Conservation (phyloP, 2,329 filamentous ascomycete genomes). For the Fonsecaea pugnacius region DNA sequence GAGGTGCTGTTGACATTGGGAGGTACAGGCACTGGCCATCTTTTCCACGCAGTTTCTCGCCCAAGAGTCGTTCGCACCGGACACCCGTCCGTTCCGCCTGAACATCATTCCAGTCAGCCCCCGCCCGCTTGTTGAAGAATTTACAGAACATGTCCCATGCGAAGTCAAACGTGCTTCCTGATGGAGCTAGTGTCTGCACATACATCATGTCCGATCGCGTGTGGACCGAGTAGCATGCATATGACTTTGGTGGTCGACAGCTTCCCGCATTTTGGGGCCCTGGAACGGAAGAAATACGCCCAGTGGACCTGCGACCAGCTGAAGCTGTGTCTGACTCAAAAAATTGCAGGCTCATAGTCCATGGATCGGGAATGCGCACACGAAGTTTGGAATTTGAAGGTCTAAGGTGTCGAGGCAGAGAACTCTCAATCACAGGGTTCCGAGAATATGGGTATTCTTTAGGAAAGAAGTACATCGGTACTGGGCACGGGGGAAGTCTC, state of each 20-base stretch:
- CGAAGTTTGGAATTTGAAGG: slow-evolving; percentile 23
- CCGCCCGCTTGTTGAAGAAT: slow-evolving; percentile 64
- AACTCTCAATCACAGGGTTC: slow-evolving; percentile 27
- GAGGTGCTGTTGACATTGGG: slow-evolving; percentile 21
- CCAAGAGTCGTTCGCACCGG: slow-evolving; percentile 33
- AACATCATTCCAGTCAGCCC: slow-evolving; percentile 61
- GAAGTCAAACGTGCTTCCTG: slow-evolving; percentile 40
- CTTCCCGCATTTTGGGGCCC: slow-evolving; percentile 44
- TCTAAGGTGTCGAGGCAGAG: slow-evolving; percentile 22
- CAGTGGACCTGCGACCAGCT: not conserved
- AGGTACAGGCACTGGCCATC: slow-evolving; percentile 19
- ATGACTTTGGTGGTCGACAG: slow-evolving; percentile 49
- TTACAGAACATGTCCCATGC: slow-evolving; percentile 59
- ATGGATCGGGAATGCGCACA: slow-evolving; percentile 36
- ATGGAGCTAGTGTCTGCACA: slow-evolving; percentile 43
- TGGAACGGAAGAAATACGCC: not conserved
- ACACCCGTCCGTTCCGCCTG: slow-evolving; percentile 28
- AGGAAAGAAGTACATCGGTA: slow-evolving; percentile 15
- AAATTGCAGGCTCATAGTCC: slow-evolving; percentile 55
- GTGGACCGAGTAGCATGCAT: slow-evolving; percentile 62
- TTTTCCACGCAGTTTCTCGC: slow-evolving; percentile 7
- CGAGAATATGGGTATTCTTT: slow-evolving; percentile 21
- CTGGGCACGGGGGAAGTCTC: slow-evolving; percentile 19
- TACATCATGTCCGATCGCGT: slow-evolving; percentile 41
- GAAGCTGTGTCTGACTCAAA: slow-evolving; percentile 55